Percentiles rank a stretch among this genome's conserved stretches.
Conservation (phyloP, 169 alveolate species). For the Condylostoma magnum region DNA sequence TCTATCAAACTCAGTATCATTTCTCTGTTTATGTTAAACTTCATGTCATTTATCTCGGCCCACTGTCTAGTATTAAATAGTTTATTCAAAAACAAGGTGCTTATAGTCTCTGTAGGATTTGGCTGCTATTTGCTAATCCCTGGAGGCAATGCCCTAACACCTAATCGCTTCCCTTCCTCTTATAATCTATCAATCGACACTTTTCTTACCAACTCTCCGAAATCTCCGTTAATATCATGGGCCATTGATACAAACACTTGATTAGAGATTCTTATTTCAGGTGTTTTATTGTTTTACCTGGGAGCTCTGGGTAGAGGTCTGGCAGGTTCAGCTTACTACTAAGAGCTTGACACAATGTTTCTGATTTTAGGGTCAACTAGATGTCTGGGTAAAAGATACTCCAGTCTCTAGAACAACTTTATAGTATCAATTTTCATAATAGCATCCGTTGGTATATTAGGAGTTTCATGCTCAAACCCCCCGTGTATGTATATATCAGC, state of each 20-base stretch:
- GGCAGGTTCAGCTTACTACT: not conserved
- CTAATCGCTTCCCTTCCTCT: constrained; percentile 29
- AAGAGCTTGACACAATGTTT: not conserved
- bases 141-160: not conserved
- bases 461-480: constrained; percentile 94
- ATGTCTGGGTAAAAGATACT: not conserved
- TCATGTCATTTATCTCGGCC: not conserved
- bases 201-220: not conserved
- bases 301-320: constrained; percentile 15
- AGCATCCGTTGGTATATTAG: constrained; percentile 82
- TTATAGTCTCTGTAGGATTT: not conserved
- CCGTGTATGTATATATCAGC: constrained; percentile 90
- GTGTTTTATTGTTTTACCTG: not conserved
- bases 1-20: not conserved
- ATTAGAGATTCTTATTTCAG: not conserved
- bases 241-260: not conserved
- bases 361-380: not conserved
- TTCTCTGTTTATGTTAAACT: not conserved
- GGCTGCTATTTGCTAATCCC: not conserved
- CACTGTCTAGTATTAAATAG: constrained; percentile 14
- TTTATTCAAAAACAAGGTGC: not conserved
- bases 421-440: constrained; percentile 53
- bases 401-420: not conserved
- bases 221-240: not conserved
- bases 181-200: not conserved